Base-by-base conservation (phyloP, 768 basidiomycete genomes). In the Termitomyces sp. region DNA sequence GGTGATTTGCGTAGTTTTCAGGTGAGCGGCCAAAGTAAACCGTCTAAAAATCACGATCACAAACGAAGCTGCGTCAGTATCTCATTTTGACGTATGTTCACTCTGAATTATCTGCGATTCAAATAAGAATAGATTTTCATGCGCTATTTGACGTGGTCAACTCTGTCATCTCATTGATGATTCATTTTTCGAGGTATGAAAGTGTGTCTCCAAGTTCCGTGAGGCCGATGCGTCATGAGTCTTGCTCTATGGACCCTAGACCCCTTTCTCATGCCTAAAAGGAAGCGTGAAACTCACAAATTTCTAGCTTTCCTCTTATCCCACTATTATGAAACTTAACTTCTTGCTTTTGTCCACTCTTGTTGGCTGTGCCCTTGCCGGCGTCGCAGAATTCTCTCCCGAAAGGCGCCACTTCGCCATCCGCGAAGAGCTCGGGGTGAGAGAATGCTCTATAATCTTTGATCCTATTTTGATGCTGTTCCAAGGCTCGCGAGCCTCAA, bases 191-290 rank as follows among this genome's bases (percentile, higher is more conserved):
- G 11, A 47, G n/a, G 24, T 20, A 38, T 18, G 36, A 38, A n/a
- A 38, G 47, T 13, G 32, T 32, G 44, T 44, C 33, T 52, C 48
- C 41, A 28, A 46, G 36, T 33, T 26, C 46, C 52, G 36, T 33
- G 38, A 43, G 18, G 45, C 30, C 20, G n/a, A 53, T 45, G 46
- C 57, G 57, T 58, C 57, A 58, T 58, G 48, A 40, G 57, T 53
- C 52, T 58, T 54, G 52, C 45, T 35, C 50, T 38, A 57, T 57
- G 3, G 35, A 56, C 44, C 30, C 5, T 38, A 36, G 18, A 26
- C 60, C 52, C 60, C 60, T 55, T 55, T 60, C 55, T n/a, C 5
- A 30, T 52, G 30, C 36, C 33, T 55, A 60, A 60, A 60, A 60
- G 35, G 54, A 33, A 40, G 51, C 43, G 36, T 33, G 13, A 5